A percentile compares a stretch with the other conserved stretches of the same genome.
Conservation (phyloP, 768 basidiomycete genomes). For the Phlebiopsis gigantea region DNA sequence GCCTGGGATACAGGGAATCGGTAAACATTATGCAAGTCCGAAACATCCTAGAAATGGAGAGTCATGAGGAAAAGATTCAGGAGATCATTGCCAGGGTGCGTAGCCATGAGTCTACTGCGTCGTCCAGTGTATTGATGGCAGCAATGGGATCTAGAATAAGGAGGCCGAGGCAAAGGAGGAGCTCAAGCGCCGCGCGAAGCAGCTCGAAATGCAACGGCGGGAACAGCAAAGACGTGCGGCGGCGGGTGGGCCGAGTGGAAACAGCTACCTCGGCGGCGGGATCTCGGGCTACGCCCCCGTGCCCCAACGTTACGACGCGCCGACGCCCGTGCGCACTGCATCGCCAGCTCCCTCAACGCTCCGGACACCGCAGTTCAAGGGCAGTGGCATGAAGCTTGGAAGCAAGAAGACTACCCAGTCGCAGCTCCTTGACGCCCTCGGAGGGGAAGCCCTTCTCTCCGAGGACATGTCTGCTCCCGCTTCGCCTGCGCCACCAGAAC, state of each 20-base stretch:
- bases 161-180: conserved; percentile 99
- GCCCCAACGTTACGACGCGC: conserved; percentile 64
- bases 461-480: conserved; percentile 48
- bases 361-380: conserved; percentile 85
- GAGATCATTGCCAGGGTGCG: conserved; percentile 93
- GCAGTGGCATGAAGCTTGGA: conserved; percentile 94
- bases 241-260: conserved; percentile 41
- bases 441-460: conserved; percentile 62
- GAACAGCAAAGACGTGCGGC: conserved; percentile 84
- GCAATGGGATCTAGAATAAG: conserved; percentile 68
- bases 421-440: conserved; percentile 83
- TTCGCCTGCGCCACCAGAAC: conserved; percentile 44
- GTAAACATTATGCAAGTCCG: conserved; percentile 76
- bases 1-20: conserved; percentile 78
- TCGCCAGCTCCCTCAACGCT: conserved; percentile 44
- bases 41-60: conserved; percentile 83
- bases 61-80: conserved; percentile 92
- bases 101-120: too few relatives aligned
- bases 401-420: conserved; percentile 88
- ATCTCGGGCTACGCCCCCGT: conserved; percentile 67
- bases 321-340: conserved; percentile 35
- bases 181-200: conserved; percentile 94
- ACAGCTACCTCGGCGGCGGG: conserved; percentile 63
- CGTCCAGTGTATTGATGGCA: not conserved
- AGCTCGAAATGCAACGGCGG: conserved; percentile 94